These are phyloP conservation scores for Digitaria exilis DNA, from an alignment of 202 grass and related monocot species.

Conservation along the genomic window DNA sequence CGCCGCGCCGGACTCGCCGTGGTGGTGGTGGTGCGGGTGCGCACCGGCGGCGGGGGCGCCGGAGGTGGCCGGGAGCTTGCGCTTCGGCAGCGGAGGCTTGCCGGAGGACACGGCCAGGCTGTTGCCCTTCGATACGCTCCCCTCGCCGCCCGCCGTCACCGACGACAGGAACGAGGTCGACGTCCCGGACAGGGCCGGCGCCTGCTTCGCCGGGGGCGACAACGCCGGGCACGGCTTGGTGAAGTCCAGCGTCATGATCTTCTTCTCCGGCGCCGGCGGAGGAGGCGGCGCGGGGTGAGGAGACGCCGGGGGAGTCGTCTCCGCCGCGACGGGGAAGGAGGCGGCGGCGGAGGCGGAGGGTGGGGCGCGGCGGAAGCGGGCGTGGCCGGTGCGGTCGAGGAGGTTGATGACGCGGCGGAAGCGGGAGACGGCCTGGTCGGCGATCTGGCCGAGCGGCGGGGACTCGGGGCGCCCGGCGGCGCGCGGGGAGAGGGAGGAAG, in stretches of 20 bases:
- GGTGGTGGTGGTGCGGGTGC: neutral
- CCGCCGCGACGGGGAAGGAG: neutral
- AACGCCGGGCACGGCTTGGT: slow-evolving; percentile 42
- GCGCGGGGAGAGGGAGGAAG: slow-evolving; percentile 54
- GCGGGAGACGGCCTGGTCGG: slow-evolving; percentile 59
- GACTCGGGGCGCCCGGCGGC: neutral
- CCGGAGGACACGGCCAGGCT: slow-evolving; percentile 46
- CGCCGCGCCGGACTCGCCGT: neutral
- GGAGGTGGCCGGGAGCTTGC: slow-evolving; percentile 43
- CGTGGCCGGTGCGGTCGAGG: slow-evolving; percentile 82
- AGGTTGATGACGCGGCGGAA: slow-evolving; percentile 71
- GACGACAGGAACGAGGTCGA: slow-evolving; percentile 78
- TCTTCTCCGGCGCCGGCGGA: neutral
- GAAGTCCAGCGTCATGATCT: slow-evolving; percentile 65
- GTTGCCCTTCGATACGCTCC: slow-evolving; percentile 74
- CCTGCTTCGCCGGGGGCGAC: neutral
- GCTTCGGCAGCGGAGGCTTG: slow-evolving; percentile 72
- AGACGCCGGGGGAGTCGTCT: neutral
- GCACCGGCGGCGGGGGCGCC: neutral
- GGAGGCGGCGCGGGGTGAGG: neutral
- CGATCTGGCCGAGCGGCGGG: slow-evolving; percentile 53
- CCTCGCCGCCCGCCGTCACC: slow-evolving; percentile 54
- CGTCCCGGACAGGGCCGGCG: slow-evolving; percentile 43
- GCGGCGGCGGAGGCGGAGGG: too few species aligned
- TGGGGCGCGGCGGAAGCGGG: slow-evolving; percentile 57